These are phyloP conservation scores for Lactarius deliciosus DNA, from an alignment of 768 basidiomycete species.

Conservation along the genomic window DNA sequence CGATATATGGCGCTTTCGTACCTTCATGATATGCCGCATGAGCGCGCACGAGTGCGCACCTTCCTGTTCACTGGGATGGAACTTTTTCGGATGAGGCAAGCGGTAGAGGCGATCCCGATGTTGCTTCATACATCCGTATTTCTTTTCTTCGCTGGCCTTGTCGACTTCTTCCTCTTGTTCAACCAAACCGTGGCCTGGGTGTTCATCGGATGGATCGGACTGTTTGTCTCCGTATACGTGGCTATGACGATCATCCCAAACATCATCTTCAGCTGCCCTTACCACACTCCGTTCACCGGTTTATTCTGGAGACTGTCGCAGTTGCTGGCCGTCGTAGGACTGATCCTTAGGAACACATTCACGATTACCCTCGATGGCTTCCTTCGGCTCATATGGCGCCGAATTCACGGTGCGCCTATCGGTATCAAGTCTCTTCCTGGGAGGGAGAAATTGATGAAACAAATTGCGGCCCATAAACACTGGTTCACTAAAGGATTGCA, in stretches of 20 bases:
- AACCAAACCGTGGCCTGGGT: constrained; percentile 6
- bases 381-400: background rate
- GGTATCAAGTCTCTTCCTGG: background rate
- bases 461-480: background rate
- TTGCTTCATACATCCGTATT: constrained; percentile 9
- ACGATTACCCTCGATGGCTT: background rate
- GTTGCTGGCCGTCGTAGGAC: background rate
- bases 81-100: constrained; percentile 1
- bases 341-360: background rate
- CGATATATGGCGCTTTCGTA: constrained; percentile 1
- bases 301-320: background rate
- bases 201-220: background rate
- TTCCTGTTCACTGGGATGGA: constrained; percentile 2
- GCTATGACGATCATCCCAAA: constrained; percentile 6
- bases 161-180: constrained; percentile 6
- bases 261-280: constrained; percentile 5
- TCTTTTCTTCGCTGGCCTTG: constrained; percentile 7
- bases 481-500: constrained; percentile 4
- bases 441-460: background rate
- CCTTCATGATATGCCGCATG: background rate
- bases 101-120: constrained; percentile 5
- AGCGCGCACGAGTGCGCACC: constrained; percentile 7
- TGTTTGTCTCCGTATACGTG: background rate
- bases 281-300: constrained; percentile 6
- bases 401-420: background rate